Evolutionary conservation across 805 yeast species (phyloP).

Genomic region (Suhomyces sp.): DNA sequence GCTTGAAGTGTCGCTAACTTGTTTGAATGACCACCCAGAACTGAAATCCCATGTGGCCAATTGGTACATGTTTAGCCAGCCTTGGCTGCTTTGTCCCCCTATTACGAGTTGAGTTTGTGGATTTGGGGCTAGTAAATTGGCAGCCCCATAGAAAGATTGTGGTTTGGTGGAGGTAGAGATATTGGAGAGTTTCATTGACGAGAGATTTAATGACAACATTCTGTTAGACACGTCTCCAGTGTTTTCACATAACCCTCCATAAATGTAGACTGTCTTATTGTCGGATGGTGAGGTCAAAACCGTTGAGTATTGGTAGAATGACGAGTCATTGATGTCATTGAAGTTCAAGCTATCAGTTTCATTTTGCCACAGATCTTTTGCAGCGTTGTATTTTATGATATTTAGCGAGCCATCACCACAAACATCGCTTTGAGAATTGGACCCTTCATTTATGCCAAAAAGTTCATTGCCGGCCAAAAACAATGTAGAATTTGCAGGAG

Average conservation of each 20-base stretch:
- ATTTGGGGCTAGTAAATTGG: slow-evolving; percentile 41
- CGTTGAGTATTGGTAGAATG: slow-evolving; percentile 35
- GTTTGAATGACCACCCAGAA: slow-evolving; percentile 62
- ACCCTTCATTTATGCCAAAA: slow-evolving; percentile 25
- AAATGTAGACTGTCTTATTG: slow-evolving; percentile 44
- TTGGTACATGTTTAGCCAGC: slow-evolving; percentile 74
- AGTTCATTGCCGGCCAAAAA: slow-evolving; percentile 26
- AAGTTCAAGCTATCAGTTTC: slow-evolving; percentile 15
- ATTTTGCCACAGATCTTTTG: slow-evolving; percentile 19
- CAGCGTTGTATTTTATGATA: slow-evolving; percentile 19
- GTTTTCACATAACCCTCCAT: slow-evolving; percentile 46
- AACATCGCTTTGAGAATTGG: slow-evolving; percentile 6
- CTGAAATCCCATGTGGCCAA: slow-evolving; percentile 68
- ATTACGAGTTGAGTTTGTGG: slow-evolving; percentile 51
- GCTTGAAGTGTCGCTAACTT: slow-evolving; percentile 19
- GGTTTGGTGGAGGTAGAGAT: slow-evolving; percentile 53
- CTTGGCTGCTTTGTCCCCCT: slow-evolving; percentile 61
- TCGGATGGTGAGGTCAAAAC: slow-evolving; percentile 40
- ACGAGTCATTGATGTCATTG: slow-evolving; percentile 23
- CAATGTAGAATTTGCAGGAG: slow-evolving; percentile 32
- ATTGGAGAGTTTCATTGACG: slow-evolving; percentile 28
- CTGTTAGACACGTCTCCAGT: slow-evolving; percentile 35
- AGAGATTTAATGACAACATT: slow-evolving; percentile 43
- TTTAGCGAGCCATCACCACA: slow-evolving; percentile 29
- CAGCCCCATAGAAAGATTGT: slow-evolving; percentile 52